Percentiles rank a stretch among this genome's conserved stretches.
These are phyloP conservation scores for Rhizopogon vinicolor DNA, from an alignment of 768 basidiomycete genomes.

Conservation along the genomic window DNA sequence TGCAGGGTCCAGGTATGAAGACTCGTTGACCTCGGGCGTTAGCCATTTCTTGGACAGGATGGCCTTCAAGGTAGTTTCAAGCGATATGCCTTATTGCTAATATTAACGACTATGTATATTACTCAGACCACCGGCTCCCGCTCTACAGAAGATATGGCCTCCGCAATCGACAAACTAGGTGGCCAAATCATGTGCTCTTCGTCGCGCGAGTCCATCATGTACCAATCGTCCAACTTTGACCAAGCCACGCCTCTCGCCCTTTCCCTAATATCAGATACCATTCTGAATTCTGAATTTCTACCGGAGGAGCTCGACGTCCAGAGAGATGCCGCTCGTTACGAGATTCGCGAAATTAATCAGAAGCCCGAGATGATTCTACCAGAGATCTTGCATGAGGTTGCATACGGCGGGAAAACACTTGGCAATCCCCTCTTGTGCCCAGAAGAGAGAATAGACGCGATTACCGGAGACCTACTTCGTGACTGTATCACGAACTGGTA, in stretches of 20 bases:
- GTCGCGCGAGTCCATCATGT: conserved; percentile 93
- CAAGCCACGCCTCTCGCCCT: conserved; percentile 76
- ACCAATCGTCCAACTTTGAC: conserved; percentile 94
- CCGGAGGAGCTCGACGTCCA: conserved; percentile 79
- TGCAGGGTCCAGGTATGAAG: conserved; percentile 90
- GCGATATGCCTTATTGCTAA: background rate
- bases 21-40: conserved; percentile 63
- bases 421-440: conserved; percentile 93
- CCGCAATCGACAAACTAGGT: conserved; percentile 77
- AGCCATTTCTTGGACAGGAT: conserved; percentile 93
- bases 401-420: conserved; percentile 70
- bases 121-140: conserved; percentile 68
- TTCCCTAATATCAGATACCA: conserved; percentile 88
- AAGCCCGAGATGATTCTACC: conserved; percentile 95
- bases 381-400: conserved; percentile 83
- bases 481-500: conserved; percentile 79
- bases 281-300: conserved; percentile 70
- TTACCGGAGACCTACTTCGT: conserved; percentile 59
- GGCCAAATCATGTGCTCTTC: conserved; percentile 91
- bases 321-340: conserved; percentile 84
- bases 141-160: conserved; percentile 73
- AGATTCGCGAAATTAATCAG: conserved; percentile 78
- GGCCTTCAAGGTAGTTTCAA: conserved; percentile 79
- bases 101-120: conserved; percentile 2
- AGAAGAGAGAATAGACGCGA: conserved; percentile 67